Conservation (phyloP, 164 flowering plant genomes). For the Litsea cubeba region DNA sequence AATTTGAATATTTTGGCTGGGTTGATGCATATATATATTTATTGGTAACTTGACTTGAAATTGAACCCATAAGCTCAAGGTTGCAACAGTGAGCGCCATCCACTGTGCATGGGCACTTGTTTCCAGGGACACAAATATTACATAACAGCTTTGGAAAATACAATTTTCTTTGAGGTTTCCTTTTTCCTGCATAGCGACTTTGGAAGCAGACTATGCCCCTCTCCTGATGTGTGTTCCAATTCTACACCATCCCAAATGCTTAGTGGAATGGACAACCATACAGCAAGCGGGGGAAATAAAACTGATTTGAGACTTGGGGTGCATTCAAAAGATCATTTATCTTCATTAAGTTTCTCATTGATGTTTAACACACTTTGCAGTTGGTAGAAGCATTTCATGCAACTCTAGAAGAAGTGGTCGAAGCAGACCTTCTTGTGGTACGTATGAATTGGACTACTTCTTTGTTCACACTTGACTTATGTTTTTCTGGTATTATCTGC, state of each 20-base stretch:
- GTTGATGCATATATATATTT: not conserved
- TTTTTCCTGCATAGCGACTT: not conserved
- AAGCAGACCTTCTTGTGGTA: conserved; percentile 98
- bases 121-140: too few species aligned
- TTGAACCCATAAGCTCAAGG: too few species aligned
- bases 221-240: not conserved
- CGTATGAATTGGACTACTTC: conserved; percentile 4
- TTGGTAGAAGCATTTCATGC: conserved; percentile 96
- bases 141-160: not conserved
- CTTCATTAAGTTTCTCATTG: not conserved
- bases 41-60: too few species aligned
- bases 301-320: not conserved
- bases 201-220: not conserved
- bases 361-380: conserved; percentile 32
- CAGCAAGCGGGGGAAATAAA: too few species aligned
- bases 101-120: too few species aligned
- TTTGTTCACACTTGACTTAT: not conserved
- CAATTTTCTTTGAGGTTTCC: not conserved
- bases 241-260: not conserved
- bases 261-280: not conserved
- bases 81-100: too few species aligned
- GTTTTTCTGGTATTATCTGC: not conserved
- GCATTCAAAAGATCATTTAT: not conserved
- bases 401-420: conserved; percentile 93
- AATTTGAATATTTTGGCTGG: not conserved